A percentile compares a stretch with the other conserved stretches of the same genome.
phyloP scores from a whole-genome alignment of 176 grass and related monocot species.

The Triticum monococcum region DNA sequence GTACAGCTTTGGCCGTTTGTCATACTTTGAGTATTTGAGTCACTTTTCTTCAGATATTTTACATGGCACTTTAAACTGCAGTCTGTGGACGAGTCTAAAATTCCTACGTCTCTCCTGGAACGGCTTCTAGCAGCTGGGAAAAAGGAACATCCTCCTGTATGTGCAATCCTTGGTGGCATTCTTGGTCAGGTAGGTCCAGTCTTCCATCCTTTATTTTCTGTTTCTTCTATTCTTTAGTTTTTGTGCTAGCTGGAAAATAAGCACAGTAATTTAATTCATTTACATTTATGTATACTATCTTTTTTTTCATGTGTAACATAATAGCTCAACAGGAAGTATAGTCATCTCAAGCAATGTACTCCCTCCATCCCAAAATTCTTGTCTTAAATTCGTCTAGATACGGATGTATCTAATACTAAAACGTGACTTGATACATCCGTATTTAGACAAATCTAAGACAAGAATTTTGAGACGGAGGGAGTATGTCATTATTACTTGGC shows the following conservation, averaged over 20 bases:
- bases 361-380: too few relatives aligned
- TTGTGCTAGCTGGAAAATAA: conserved; percentile 4
- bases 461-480: too few relatives aligned
- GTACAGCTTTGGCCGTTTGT: conserved; percentile 26
- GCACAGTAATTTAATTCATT: neutral
- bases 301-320: neutral
- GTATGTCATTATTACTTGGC: neutral
- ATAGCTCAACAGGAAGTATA: neutral
- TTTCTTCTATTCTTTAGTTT: neutral
- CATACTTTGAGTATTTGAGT: neutral
- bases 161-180: conserved; percentile 94
- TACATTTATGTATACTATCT: neutral
- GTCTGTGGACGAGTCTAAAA: conserved; percentile 73
- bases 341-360: neutral
- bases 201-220: neutral
- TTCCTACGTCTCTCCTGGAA: conserved; percentile 63
- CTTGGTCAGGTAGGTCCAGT: conserved; percentile 78
- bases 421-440: too few relatives aligned
- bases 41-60: conserved; percentile 9
- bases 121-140: conserved; percentile 67
- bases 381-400: too few relatives aligned
- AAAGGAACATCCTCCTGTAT: conserved; percentile 81
- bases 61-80: conserved; percentile 43
- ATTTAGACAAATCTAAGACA: too few relatives aligned
- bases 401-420: too few relatives aligned